Evolutionary conservation across 1,139 yeast species (phyloP), one percentile per base, ranked within the genome.

Genomic region (Pichia cactophila): DNA sequence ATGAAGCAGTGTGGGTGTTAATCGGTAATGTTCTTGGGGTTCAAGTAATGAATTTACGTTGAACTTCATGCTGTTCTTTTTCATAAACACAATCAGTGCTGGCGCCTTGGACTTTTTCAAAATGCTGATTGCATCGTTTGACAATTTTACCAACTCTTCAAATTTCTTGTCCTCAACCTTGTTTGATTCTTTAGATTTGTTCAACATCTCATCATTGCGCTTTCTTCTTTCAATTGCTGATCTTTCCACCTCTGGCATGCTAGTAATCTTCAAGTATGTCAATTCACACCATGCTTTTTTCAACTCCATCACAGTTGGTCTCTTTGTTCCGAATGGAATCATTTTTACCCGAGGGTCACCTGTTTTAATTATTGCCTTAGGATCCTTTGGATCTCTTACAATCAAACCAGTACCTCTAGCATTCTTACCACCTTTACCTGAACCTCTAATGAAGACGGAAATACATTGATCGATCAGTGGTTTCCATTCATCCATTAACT

Each of bases 291-390:
- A 92, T 0, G 95, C 88, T 44, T 83, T 75, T 61, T 82, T 86
- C 57, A 94, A 68, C 63, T 90, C 98, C 2, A 80, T 70, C 0
- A 86, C 75, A 0, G 97, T 90, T 0, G 98, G 96, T 57, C 97
- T 75, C 50, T 80, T 79, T 0, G 98, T 92, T 0, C 96, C 83
- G 66, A 92, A 88, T 1, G 98, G 98, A 62, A 92, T 80, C 8
- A 73, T 69, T 54, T 77, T 77, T 4, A 89, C 66, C 55, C 95
- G 73, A 2, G 68, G 57, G 62, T 86, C 95, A 44, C 70, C 70
- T 4, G 62, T 50, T 5, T 51, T 51, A 9, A 77, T 63, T 0
- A 77, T 72, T 0, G 83, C 74, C 38, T 77, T 81, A 36, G 78
- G 81, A 59, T 82, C 85, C 2, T 59, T 51, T 1, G 45, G 31